Evolutionary conservation across 2,329 filamentous ascomycete species (phyloP).

Genomic region (Xylaria sp.): DNA sequence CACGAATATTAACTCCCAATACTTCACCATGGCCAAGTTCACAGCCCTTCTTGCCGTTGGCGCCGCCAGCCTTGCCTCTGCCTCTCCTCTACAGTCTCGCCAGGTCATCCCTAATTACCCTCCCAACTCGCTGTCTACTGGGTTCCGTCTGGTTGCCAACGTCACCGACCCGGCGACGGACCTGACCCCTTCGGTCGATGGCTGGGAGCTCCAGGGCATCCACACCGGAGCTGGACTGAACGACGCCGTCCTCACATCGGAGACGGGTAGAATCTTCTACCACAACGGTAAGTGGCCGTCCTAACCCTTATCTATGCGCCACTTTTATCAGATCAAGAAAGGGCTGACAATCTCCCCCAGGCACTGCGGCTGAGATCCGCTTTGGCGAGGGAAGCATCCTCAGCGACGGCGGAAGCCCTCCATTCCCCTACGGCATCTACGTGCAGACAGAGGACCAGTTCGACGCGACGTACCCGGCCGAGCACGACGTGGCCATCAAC

Average conservation of each 20-base stretch:
- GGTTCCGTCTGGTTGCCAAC: slow-evolving; percentile 59
- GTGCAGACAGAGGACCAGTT: slow-evolving; percentile 42
- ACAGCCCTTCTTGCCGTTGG: slow-evolving; percentile 26
- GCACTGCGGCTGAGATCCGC: slow-evolving; percentile 52
- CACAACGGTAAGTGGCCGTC: slow-evolving; percentile 54
- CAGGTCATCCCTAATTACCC: slow-evolving; percentile 41
- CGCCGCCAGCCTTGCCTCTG: slow-evolving; percentile 27
- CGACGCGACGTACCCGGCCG: slow-evolving; percentile 40
- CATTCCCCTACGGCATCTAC: slow-evolving; percentile 54
- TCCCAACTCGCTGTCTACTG: slow-evolving; percentile 40
- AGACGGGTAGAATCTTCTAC: slow-evolving; percentile 57
- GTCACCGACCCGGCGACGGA: slow-evolving; percentile 56
- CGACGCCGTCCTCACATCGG: slow-evolving; percentile 52
- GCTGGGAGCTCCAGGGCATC: slow-evolving; percentile 54
- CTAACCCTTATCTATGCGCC: background rate
- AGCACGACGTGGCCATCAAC: slow-evolving; percentile 51
- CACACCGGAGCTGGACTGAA: slow-evolving; percentile 58
- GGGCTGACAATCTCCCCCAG: slow-evolving; percentile 20
- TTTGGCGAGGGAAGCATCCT: slow-evolving; percentile 52
- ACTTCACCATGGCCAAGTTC: slow-evolving; percentile 26
- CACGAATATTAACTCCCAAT: background rate
- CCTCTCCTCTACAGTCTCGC: slow-evolving; percentile 29
- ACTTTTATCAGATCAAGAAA: background rate
- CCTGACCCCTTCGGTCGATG: slow-evolving; percentile 56
- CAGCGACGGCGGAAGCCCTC: slow-evolving; percentile 55